Conservation (phyloP, 2,329 filamentous ascomycete genomes). For the Elsinoe batatas region DNA sequence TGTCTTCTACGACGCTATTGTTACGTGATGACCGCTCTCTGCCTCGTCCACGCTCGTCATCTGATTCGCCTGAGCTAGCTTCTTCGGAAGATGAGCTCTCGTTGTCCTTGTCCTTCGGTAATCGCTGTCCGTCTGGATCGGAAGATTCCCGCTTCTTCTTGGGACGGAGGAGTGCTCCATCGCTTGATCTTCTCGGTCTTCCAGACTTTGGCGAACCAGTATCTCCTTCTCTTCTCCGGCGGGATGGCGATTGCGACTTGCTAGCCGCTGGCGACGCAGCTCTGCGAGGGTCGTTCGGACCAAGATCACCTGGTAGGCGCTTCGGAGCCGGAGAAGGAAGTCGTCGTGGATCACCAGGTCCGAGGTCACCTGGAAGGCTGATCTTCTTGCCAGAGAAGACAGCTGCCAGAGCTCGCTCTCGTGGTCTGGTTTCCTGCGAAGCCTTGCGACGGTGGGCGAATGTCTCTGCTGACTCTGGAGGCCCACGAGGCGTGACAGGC, state of each 20-base stretch:
- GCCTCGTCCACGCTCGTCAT: constrained; percentile 23
- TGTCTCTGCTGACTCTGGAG: constrained; percentile 4
- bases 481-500: neutral
- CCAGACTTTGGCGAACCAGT: constrained; percentile 4
- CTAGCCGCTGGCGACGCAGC: constrained; percentile 12
- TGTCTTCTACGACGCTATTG: constrained; percentile 9
- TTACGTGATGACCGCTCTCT: constrained; percentile 22
- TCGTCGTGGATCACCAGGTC: constrained; percentile 27
- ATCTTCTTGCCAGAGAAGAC: constrained; percentile 23
- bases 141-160: constrained; percentile 22
- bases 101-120: constrained; percentile 22
- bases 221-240: neutral
- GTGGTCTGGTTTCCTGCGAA: constrained; percentile 2
- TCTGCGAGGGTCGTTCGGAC: constrained; percentile 16
- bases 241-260: constrained; percentile 21
- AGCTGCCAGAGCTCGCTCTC: constrained; percentile 22
- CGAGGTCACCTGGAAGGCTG: constrained; percentile 28
- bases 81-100: constrained; percentile 25
- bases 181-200: constrained; percentile 6
- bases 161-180: constrained; percentile 9
- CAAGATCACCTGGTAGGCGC: constrained; percentile 15
- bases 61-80: constrained; percentile 23
- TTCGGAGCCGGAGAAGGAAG: constrained; percentile 14
- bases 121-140: constrained; percentile 16
- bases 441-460: constrained; percentile 11